Evolutionary conservation across 345 rosid genomes (phyloP).

Genomic region (Lenwebbia sp.): DNA sequence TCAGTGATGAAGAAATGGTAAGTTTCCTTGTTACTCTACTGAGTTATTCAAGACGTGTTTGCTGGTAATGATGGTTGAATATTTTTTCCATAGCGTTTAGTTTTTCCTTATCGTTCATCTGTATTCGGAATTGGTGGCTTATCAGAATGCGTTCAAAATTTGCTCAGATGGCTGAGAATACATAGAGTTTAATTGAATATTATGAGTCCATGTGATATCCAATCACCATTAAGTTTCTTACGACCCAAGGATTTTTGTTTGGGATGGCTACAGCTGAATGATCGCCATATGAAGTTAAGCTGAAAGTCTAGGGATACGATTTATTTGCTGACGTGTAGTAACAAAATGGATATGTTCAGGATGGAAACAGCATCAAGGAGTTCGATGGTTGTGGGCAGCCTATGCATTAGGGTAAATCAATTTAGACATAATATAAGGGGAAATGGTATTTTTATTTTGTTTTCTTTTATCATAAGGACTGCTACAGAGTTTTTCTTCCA

Average conservation of each 20-base stretch:
- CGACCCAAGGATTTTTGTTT: neutral
- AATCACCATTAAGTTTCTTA: neutral
- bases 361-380: neutral
- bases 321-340: neutral
- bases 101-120: neutral
- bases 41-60: neutral
- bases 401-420: neutral
- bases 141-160: neutral
- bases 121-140: neutral
- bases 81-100: neutral
- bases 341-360: neutral
- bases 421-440: neutral
- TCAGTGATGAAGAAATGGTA: conserved; percentile 40
- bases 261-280: neutral
- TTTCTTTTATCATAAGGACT: neutral
- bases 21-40: conserved; percentile 9
- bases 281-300: neutral
- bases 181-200: neutral
- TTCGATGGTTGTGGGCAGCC: neutral
- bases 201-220: neutral
- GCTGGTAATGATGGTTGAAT: neutral
- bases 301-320: neutral
- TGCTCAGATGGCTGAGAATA: neutral
- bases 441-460: neutral
- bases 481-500: neutral